Base-by-base conservation (phyloP, 1,284 basidiomycete genomes). In the Fomes fomentarius region DNA sequence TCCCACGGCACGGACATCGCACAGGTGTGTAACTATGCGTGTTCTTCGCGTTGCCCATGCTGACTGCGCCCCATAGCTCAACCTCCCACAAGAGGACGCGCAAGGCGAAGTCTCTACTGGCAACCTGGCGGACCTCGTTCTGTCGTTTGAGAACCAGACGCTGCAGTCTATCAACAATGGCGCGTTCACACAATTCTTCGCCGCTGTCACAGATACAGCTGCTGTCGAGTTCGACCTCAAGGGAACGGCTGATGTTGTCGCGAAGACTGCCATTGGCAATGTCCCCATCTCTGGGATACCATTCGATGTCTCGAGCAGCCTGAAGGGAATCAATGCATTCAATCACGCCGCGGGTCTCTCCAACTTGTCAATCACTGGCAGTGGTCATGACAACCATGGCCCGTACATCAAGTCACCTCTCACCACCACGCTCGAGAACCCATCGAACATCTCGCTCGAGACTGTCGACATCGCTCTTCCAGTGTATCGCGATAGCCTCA, bases 101-200 rank as follows among this genome's bases (percentile, higher is more conserved):
- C 70, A 75, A 42, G 83, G 85, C 31, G 89, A 84, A 1, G 80
- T 89, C 1, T 90, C 87, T 11, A 88, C 83, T 0, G 86, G 87
- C 22, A 47, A 53, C 30, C 15, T 43, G 7, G 51, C 33, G 17
- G 71, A 80, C 47, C 74, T 89, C 25, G 68, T 72, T 1, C 79
- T 90, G 40, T 74, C 75, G 17, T 89, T 86, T 74, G 70, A 77
- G 15, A 71, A 88, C 48, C 69, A 80, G 44, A 78, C 80, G n/a
- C 68, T 91, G 17, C 72, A 74, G 38, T 79, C 88, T 2, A 67
- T 83, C 35, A 76, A 87, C 60, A 69, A 82, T 42, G 74, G 63
- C 21, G 81, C 78, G 3, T 90, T 91, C 68, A 71, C 75, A 39
- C 69, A 74, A 12, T 75, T 91, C 68, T 82, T 91, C 50, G 78